phyloP scores from a whole-genome alignment of 2,329 filamentous ascomycete species.

The Davidsoniella eucalypti region DNA sequence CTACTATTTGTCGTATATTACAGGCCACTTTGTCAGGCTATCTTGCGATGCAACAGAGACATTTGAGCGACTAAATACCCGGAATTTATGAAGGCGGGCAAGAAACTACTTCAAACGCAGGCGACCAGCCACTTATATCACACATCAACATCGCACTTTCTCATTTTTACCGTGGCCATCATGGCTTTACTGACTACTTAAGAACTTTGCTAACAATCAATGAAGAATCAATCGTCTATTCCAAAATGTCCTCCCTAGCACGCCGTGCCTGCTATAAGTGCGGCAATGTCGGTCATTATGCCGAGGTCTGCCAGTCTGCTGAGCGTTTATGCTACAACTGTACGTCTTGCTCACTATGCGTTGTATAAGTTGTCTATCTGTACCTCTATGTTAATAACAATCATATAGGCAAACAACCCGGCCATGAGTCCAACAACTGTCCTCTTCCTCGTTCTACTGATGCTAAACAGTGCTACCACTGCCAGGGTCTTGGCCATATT shows the following conservation, averaged over 20 bases:
- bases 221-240: not conserved
- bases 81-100: too few relatives aligned
- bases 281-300: conserved; percentile 66
- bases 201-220: conserved; percentile 1
- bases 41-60: too few relatives aligned
- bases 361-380: not conserved
- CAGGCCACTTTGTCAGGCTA: too few relatives aligned
- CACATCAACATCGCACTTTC: too few relatives aligned
- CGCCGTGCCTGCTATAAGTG: conserved; percentile 72
- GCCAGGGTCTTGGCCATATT: conserved; percentile 93
- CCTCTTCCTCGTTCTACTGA: conserved; percentile 92
- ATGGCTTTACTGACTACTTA: too few relatives aligned
- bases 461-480: conserved; percentile 99
- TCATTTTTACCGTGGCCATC: too few relatives aligned
- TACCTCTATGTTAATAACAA: not conserved
- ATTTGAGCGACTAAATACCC: too few relatives aligned
- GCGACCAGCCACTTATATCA: too few relatives aligned
- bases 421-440: conserved; percentile 96
- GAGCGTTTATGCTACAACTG: conserved; percentile 99
- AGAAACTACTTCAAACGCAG: too few relatives aligned
- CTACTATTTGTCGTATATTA: too few relatives aligned
- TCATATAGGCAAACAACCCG: conserved; percentile 59
- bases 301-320: conserved; percentile 90
- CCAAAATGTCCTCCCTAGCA: conserved; percentile 58
- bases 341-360: conserved; percentile 27